Conservation (phyloP, 2,329 filamentous ascomycete species). For the Colletotrichum viniferum region DNA sequence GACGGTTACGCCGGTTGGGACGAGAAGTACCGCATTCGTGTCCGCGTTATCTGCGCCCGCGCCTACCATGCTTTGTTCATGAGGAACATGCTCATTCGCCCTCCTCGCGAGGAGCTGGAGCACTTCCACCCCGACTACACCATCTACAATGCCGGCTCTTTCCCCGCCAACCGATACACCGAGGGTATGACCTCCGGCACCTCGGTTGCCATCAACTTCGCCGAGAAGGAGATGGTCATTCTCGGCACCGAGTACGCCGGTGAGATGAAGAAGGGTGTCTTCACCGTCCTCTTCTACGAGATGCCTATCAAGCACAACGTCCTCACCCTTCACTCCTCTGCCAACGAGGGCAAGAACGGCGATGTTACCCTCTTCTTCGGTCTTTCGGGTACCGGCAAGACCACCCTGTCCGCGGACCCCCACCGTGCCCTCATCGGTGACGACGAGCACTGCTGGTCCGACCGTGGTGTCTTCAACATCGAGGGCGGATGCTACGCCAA, state of each 20-base stretch:
- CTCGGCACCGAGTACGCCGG: slow-evolving; percentile 98
- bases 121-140: slow-evolving; percentile 99
- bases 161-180: slow-evolving; percentile 98
- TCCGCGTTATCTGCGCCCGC: slow-evolving; percentile 96
- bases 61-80: slow-evolving; percentile 99
- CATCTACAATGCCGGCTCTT: slow-evolving; percentile 98
- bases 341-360: slow-evolving; percentile 92
- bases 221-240: slow-evolving; percentile 99
- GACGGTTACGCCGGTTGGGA: slow-evolving; percentile 99
- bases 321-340: slow-evolving; percentile 95
- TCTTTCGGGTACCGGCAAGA: slow-evolving; percentile 98
- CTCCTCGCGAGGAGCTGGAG: slow-evolving; percentile 87
- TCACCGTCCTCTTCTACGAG: slow-evolving; percentile 99
- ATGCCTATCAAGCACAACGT: slow-evolving; percentile 99
- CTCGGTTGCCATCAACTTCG: slow-evolving; percentile 98
- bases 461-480: slow-evolving; percentile 98
- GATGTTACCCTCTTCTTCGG: slow-evolving; percentile 99
- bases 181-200: slow-evolving; percentile 98
- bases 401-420: slow-evolving; percentile 94
- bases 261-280: slow-evolving; percentile 98
- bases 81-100: slow-evolving; percentile 99
- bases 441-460: slow-evolving; percentile 99
- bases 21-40: slow-evolving; percentile 95
- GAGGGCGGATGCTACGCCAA: slow-evolving; percentile 99
- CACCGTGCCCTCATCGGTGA: slow-evolving; percentile 97